phyloP scores from a whole-genome alignment of 345 rosid genomes.

The Eucalyptus viminalis region DNA sequence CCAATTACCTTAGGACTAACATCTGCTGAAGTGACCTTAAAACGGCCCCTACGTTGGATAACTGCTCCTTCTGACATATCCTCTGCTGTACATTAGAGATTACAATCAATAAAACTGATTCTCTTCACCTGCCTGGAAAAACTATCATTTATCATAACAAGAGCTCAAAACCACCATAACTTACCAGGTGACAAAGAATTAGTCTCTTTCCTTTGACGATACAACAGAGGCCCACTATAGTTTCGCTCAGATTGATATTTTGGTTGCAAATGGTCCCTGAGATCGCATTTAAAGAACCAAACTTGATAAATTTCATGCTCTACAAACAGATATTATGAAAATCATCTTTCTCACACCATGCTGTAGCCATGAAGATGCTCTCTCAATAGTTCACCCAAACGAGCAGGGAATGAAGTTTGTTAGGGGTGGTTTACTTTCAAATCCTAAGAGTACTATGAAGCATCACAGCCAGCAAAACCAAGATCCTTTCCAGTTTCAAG shows the following conservation, averaged over 20 bases:
- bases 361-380: not conserved
- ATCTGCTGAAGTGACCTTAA: conserved; percentile 80
- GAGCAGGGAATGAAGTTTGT: not conserved
- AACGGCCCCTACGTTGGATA: conserved; percentile 79
- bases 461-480: not conserved
- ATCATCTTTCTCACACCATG: not conserved
- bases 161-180: not conserved
- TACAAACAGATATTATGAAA: not conserved
- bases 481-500: not conserved
- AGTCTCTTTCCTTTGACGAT: conserved; percentile 52
- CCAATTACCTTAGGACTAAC: conserved; percentile 69
- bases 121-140: not conserved
- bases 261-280: conserved; percentile 59
- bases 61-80: conserved; percentile 67
- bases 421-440: not conserved
- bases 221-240: not conserved
- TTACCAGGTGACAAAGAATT: conserved; percentile 47
- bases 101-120: not conserved
- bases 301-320: not conserved
- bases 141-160: not conserved
- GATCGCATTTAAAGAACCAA: not conserved
- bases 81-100: conserved; percentile 26
- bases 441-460: not conserved
- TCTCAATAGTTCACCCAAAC: not conserved
- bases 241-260: conserved; percentile 40